Base-by-base conservation (phyloP, 2,329 filamentous ascomycete species). In the Verticillium nonalfalfae region DNA sequence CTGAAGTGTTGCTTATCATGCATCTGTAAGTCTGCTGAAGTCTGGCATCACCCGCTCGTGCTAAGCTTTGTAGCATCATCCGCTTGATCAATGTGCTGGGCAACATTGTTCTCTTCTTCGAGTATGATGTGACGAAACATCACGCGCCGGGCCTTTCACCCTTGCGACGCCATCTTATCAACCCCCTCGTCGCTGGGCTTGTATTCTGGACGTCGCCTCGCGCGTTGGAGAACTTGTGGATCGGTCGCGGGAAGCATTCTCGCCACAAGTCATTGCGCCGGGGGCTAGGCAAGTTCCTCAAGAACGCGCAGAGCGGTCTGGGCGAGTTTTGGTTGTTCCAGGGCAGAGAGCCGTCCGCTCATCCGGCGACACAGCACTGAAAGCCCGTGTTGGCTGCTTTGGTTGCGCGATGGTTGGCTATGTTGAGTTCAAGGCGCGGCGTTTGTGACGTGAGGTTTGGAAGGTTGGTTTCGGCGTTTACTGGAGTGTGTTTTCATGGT, bases 21-120 rank as follows among this genome's bases (percentile, higher is more conserved):
- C 58, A 59, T 33, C 45, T 77, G 76, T 77, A 65, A 69, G 76
- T 71, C 9, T n/a, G 6, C 14, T n/a, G 13, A 7, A 15, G 26
- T 13, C 9, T 56, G 13, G 10, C 34, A 7, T 34, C 9, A 11
- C 11, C 7, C 18, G 31, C n/a, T 55, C 10, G 33, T 34, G 56
- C 66, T 62, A 40, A 58, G 26, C 13, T 33, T 14, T 56, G 31
- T 35, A 78, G 76, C 57, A 9, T 74, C 1, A 76, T 76, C 52
- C 74, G 76, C 6, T 63, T 75, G 9, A 61, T 78, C 9, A 79
- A 79, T 60, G 65, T 70, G 13, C 38, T 77, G 2, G 77, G 77
- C 14, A 78, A 77, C 62, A 40, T 73, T 4, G 62, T 77, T 21
- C 69, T 79, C 34, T 58, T 73, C 11, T 71, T 60, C 64, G 75